Evolutionary conservation across 2,329 filamentous ascomycete genomes (phyloP).

Genomic region (Colletotrichum phormii): DNA sequence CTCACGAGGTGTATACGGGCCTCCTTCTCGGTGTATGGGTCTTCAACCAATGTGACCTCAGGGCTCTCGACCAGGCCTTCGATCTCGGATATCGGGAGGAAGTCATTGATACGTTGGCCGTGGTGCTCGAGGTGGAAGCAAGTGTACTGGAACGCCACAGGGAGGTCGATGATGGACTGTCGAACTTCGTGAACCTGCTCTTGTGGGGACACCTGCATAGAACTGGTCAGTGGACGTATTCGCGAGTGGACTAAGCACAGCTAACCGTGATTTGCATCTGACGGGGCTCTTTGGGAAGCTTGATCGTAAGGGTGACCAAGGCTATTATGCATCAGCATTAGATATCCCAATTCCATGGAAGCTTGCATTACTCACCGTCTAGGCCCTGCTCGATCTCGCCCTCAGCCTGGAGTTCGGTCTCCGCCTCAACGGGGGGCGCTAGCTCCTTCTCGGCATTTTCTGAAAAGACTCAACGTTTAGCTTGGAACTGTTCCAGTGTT

Average conservation of each 20-base stretch:
- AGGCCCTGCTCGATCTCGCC: conserved; percentile 30
- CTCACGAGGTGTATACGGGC: conserved; percentile 93
- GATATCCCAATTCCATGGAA: not conserved
- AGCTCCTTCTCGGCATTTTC: conserved; percentile 29
- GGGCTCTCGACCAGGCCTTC: conserved; percentile 81
- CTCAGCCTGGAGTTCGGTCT: conserved; percentile 16
- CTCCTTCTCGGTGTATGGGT: conserved; percentile 98
- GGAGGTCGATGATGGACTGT: conserved; percentile 94
- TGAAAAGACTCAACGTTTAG: conserved; percentile 17
- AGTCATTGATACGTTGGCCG: conserved; percentile 93
- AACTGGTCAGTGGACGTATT: conserved; percentile 20
- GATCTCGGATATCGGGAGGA: conserved; percentile 90
- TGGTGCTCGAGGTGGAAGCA: conserved; percentile 98
- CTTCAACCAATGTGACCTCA: conserved; percentile 85
- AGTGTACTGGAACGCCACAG: conserved; percentile 94
- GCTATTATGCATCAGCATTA: conserved; percentile 50
- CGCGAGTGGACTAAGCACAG: not conserved
- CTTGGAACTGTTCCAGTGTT: not conserved
- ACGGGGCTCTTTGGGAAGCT: conserved; percentile 82
- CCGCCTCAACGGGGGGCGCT: conserved; percentile 7
- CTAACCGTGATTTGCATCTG: conserved; percentile 88
- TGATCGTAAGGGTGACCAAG: conserved; percentile 75
- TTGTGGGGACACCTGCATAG: conserved; percentile 81
- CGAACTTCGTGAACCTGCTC: conserved; percentile 98
- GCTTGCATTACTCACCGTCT: conserved; percentile 15